These are phyloP conservation scores for Colletotrichum sp. DNA, from an alignment of 2,329 filamentous ascomycete species.

Conservation along the genomic window DNA sequence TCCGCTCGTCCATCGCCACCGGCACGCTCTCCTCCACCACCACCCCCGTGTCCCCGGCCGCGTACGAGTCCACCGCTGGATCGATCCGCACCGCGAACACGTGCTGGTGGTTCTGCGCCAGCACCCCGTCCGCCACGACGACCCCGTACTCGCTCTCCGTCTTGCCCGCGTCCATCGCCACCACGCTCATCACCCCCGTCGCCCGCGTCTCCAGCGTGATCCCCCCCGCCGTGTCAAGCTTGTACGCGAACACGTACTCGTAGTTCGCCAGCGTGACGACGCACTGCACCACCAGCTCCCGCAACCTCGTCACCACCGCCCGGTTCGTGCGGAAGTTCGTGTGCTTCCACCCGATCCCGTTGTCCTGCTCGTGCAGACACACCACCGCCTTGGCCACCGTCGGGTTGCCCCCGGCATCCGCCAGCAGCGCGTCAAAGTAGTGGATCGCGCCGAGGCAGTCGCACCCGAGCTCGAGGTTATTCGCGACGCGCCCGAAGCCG, in stretches of 20 bases:
- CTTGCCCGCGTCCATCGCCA: conserved; percentile 61
- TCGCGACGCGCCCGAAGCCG: conserved; percentile 69
- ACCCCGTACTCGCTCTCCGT: conserved; percentile 61
- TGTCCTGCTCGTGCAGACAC: conserved; percentile 75
- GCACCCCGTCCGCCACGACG: conserved; percentile 66
- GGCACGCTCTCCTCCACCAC: conserved; percentile 42
- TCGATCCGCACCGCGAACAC: conserved; percentile 71
- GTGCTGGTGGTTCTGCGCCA: conserved; percentile 76
- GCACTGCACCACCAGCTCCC: conserved; percentile 71
- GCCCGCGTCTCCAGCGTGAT: conserved; percentile 68
- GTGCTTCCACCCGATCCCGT: conserved; percentile 76
- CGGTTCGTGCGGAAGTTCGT: conserved; percentile 70
- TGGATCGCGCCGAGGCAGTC: conserved; percentile 74
- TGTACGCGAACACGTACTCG: conserved; percentile 63
- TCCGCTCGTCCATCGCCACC: conserved; percentile 47
- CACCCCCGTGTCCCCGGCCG: conserved; percentile 55
- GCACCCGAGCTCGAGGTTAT: conserved; percentile 72
- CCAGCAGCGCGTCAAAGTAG: conserved; percentile 63
- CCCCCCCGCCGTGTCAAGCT: conserved; percentile 66
- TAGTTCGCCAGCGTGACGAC: conserved; percentile 75
- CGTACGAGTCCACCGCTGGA: conserved; percentile 60
- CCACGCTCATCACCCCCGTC: conserved; percentile 68
- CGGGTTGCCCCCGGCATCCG: conserved; percentile 58
- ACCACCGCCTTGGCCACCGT: conserved; percentile 61
- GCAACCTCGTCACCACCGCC: conserved; percentile 63